Percentiles rank a stretch among this genome's conserved stretches.
Evolutionary conservation across 2,329 filamentous ascomycete genomes (phyloP).

Genomic region (Penicillium sp.): DNA sequence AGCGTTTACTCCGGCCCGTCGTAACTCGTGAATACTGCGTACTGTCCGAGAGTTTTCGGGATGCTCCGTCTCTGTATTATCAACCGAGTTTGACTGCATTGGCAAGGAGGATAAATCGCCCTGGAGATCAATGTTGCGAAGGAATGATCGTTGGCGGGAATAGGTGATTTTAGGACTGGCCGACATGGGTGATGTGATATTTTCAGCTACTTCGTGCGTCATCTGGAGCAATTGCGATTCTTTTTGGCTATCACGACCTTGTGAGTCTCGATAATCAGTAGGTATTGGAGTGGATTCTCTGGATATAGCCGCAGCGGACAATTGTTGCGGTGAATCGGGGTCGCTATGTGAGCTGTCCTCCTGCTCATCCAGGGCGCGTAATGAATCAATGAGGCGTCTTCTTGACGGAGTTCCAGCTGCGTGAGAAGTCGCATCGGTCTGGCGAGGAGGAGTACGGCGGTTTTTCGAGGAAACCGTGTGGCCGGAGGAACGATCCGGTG

Average conservation of each 20-base stretch:
- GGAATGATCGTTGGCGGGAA: conserved; percentile 55
- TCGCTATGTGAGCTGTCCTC: conserved; percentile 12
- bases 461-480: not conserved
- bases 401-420: conserved; percentile 21
- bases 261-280: not conserved
- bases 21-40: conserved; percentile 59
- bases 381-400: conserved; percentile 33
- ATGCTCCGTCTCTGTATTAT: conserved; percentile 41
- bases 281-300: conserved; percentile 9
- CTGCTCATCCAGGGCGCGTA: conserved; percentile 20
- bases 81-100: conserved; percentile 21
- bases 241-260: conserved; percentile 1
- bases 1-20: conserved; percentile 55
- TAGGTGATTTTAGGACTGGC: conserved; percentile 53
- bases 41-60: conserved; percentile 42
- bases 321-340: not conserved
- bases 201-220: not conserved
- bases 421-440: not conserved
- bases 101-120: conserved; percentile 15
- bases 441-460: not conserved
- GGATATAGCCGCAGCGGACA: not conserved
- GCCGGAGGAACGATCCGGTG: conserved; percentile 1
- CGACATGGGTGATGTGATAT: conserved; percentile 20
- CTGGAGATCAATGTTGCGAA: conserved; percentile 42
- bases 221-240: not conserved